These are phyloP conservation scores for Phaeomoniella chlamydospora DNA, from an alignment of 2,329 filamentous ascomycete species.

Conservation along the genomic window DNA sequence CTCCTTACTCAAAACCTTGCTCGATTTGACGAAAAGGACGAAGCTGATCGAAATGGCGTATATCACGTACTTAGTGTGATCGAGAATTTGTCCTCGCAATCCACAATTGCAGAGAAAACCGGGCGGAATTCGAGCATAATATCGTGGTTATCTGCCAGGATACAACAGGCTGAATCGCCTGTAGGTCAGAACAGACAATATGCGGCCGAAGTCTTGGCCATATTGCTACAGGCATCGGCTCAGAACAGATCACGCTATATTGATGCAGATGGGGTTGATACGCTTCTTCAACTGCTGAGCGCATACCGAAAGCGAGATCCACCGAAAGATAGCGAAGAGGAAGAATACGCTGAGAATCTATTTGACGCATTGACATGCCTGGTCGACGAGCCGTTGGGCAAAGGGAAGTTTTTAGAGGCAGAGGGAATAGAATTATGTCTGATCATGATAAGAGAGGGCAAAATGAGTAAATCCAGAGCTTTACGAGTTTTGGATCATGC, in stretches of 20 bases:
- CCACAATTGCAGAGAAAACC: conserved; percentile 54
- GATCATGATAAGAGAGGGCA: conserved; percentile 83
- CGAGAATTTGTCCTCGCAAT: conserved; percentile 69
- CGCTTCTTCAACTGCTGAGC: conserved; percentile 68
- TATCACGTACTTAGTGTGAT: conserved; percentile 74
- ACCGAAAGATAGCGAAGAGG: conserved; percentile 65
- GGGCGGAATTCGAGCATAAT: conserved; percentile 55
- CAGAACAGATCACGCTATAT: conserved; percentile 36
- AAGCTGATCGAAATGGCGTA: conserved; percentile 67
- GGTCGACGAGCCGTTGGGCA: conserved; percentile 60
- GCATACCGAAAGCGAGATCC: conserved; percentile 79
- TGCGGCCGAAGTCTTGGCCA: conserved; percentile 78
- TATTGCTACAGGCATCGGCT: conserved; percentile 64
- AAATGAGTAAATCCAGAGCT: conserved; percentile 63
- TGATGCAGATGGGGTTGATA: conserved; percentile 57
- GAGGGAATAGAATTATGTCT: conserved; percentile 85
- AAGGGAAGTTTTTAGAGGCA: conserved; percentile 68
- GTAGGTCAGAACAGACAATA: conserved; percentile 92
- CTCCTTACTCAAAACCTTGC: conserved; percentile 30
- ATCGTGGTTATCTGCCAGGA: conserved; percentile 63
- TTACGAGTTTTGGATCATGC: conserved; percentile 78
- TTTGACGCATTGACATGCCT: conserved; percentile 78
- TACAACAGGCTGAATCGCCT: conserved; percentile 48
- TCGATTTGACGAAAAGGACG: conserved; percentile 32
- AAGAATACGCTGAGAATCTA: conserved; percentile 87